Evolutionary conservation across 441 rosid genomes (phyloP).

Genomic region (Erysimum cheiri): DNA sequence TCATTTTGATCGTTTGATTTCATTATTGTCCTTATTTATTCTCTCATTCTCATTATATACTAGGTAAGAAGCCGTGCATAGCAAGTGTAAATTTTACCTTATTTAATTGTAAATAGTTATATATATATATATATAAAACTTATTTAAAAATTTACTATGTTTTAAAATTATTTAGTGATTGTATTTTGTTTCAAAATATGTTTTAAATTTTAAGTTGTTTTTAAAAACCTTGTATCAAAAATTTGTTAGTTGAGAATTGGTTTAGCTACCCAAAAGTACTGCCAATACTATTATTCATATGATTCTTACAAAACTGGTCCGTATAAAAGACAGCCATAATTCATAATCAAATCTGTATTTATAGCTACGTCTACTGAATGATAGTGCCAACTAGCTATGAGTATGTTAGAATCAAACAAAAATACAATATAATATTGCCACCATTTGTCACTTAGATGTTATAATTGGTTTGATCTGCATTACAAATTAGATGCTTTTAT

Average conservation of each 20-base stretch:
- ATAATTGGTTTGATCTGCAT: not conserved
- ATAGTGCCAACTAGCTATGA: not conserved
- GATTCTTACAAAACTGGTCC: constrained; percentile 15
- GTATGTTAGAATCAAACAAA: not conserved
- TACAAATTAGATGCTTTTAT: not conserved
- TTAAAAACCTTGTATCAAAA: no score
- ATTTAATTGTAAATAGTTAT: no score
- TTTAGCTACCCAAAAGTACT: constrained; percentile 11
- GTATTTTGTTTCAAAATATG: no score
- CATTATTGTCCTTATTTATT: no score
- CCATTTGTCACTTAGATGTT: not conserved
- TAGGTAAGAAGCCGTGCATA: no score
- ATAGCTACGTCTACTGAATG: not conserved
- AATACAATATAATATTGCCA: not conserved
- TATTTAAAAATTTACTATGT: no score
- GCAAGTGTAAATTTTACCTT: no score
- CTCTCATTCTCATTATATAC: no score
- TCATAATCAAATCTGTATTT: constrained; percentile 5
- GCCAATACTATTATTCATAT: not conserved
- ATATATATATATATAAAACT: no score
- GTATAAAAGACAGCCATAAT: not conserved
- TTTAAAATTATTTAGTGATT: no score
- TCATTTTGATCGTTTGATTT: no score
- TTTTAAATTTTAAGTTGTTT: no score
- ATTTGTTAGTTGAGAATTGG: constrained; percentile 3